Evolutionary conservation across 805 yeast genomes (phyloP).

Genomic region (Trichomonascus vanleenenianus): DNA sequence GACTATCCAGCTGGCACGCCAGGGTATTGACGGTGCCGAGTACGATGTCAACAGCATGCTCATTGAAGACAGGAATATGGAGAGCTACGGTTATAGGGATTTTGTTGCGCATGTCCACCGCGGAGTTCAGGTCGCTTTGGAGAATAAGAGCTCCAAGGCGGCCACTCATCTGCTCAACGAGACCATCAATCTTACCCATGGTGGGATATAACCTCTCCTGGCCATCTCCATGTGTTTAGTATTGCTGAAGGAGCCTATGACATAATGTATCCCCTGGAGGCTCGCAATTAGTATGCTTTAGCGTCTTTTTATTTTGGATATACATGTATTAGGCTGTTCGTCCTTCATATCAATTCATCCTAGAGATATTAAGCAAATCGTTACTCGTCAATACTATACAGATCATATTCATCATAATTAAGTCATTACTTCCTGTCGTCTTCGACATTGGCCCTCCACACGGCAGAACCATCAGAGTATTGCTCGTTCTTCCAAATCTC

Average conservation of each 20-base stretch:
- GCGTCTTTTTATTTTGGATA: too few species aligned
- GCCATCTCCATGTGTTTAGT: too few species aligned
- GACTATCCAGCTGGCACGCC: slow-evolving; percentile 55
- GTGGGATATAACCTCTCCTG: slow-evolving; percentile 1
- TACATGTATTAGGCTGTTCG: neutral
- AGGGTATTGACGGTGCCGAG: slow-evolving; percentile 55
- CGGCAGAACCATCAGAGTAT: slow-evolving; percentile 33
- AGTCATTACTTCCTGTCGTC: neutral
- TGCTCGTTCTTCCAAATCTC: slow-evolving; percentile 48
- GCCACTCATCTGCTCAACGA: slow-evolving; percentile 10
- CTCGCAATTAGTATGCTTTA: too few species aligned
- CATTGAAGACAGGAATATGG: slow-evolving; percentile 63
- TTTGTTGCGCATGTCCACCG: slow-evolving; percentile 64
- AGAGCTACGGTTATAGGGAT: slow-evolving; percentile 55
- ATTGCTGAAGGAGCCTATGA: too few species aligned
- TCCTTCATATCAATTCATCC: neutral
- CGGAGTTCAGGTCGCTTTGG: slow-evolving; percentile 26
- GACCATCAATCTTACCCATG: slow-evolving; percentile 8
- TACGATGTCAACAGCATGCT: slow-evolving; percentile 49
- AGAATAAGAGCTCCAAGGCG: slow-evolving; percentile 11
- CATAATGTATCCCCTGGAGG: too few species aligned
- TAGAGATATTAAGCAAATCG: neutral
- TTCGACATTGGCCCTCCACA: slow-evolving; percentile 39
- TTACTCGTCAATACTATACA: neutral
- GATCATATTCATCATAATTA: neutral